Percentiles rank a stretch among this genome's conserved stretches.
Evolutionary conservation across 495 filamentous ascomycete species (phyloP).

Genomic region (Podospora anserina): DNA sequence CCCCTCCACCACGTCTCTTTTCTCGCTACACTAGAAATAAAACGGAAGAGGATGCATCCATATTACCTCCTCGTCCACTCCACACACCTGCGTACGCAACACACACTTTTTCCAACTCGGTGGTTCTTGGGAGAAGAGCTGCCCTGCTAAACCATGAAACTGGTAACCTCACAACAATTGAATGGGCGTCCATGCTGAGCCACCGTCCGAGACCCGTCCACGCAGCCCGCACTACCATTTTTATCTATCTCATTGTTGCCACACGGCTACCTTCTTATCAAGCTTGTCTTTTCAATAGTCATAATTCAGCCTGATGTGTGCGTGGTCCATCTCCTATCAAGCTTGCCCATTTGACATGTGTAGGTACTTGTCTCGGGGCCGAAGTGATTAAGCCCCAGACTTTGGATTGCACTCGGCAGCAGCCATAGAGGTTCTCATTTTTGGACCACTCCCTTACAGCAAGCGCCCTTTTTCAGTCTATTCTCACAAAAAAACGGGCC

Average conservation of each 20-base stretch:
- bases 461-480: no score
- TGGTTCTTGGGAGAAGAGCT: not conserved
- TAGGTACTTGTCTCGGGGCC: no score
- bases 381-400: no score
- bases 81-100: not conserved
- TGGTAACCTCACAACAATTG: not conserved
- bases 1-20: not conserved
- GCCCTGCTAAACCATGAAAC: not conserved
- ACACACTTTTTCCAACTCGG: not conserved
- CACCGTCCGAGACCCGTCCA: not conserved
- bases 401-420: no score
- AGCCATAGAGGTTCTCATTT: not conserved
- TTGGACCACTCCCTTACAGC: not conserved
- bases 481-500: not conserved
- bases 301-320: not conserved
- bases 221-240: not conserved
- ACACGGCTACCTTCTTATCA: not conserved
- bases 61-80: not conserved
- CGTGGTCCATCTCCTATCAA: not conserved
- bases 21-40: not conserved
- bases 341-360: no score
- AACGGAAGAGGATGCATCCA: not conserved
- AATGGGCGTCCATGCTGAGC: not conserved
- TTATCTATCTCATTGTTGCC: not conserved
- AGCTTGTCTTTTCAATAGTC: not conserved